Evolutionary conservation across 2,329 filamentous ascomycete genomes (phyloP).

Genomic region (Aspergillus sergii): DNA sequence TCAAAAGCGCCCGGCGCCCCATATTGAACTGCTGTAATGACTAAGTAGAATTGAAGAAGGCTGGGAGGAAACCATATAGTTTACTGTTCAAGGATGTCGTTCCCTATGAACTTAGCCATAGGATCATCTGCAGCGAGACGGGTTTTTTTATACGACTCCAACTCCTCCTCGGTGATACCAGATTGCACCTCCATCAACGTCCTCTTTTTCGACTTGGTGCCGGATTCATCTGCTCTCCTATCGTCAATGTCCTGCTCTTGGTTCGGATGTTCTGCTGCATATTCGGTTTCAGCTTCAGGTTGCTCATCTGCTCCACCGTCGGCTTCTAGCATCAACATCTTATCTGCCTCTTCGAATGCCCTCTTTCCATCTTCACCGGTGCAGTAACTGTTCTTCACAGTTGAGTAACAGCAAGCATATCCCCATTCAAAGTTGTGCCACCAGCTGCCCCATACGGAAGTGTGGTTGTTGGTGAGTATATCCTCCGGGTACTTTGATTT

Average conservation of each 20-base stretch:
- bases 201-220: constrained; percentile 63
- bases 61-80: background rate
- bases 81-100: constrained; percentile 64
- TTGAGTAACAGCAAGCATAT: constrained; percentile 91
- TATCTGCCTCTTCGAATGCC: constrained; percentile 77
- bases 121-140: constrained; percentile 76
- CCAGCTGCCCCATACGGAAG: constrained; percentile 93
- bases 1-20: constrained; percentile 15
- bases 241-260: constrained; percentile 32
- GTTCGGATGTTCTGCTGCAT: constrained; percentile 25
- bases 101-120: constrained; percentile 79
- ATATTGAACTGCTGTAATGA: constrained; percentile 5
- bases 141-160: constrained; percentile 82
- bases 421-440: constrained; percentile 96
- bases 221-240: constrained; percentile 34
- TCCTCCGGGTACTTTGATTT: constrained; percentile 94
- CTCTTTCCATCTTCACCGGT: constrained; percentile 85
- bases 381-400: constrained; percentile 95
- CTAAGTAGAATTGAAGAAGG: background rate
- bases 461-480: constrained; percentile 86
- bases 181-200: constrained; percentile 77
- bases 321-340: constrained; percentile 52
- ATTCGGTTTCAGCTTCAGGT: constrained; percentile 14
- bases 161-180: constrained; percentile 77
- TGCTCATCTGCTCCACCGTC: constrained; percentile 18